These are phyloP conservation scores for Penicillium thymicola DNA, from an alignment of 2,329 filamentous ascomycete genomes.

Conservation along the genomic window DNA sequence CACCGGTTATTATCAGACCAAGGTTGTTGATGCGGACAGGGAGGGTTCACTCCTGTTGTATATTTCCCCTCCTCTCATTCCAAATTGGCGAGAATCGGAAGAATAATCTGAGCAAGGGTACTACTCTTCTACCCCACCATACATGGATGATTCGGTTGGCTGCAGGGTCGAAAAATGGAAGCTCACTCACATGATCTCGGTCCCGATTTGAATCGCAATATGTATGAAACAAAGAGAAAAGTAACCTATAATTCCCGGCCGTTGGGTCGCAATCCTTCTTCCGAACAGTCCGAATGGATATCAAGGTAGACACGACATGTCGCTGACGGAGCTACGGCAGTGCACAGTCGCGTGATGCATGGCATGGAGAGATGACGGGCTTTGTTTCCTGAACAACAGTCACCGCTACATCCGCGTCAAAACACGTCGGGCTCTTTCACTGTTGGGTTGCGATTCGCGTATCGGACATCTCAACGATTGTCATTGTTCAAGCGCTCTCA, in stretches of 20 bases:
- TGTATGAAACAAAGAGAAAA: not conserved
- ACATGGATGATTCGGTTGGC: constrained; percentile 19
- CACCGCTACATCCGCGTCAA: constrained; percentile 22
- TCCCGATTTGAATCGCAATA: constrained; percentile 6
- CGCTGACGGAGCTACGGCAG: constrained; percentile 8
- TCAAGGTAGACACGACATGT: constrained; percentile 29
- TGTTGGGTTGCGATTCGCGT: constrained; percentile 5
- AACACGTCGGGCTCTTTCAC: constrained; percentile 4
- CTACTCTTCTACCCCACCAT: not conserved
- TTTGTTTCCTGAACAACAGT: constrained; percentile 12
- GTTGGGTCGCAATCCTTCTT: constrained; percentile 17
- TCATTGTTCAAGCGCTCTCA: not conserved
- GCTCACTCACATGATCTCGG: constrained; percentile 14
- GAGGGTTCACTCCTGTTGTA: not conserved
- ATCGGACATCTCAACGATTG: not conserved
- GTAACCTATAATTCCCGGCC: not conserved
- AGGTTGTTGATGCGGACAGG: constrained; percentile 1
- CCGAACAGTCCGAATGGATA: constrained; percentile 36
- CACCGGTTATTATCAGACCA: constrained; percentile 3
- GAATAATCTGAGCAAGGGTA: constrained; percentile 1
- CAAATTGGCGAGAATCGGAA: constrained; percentile 9
- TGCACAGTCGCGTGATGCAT: constrained; percentile 20
- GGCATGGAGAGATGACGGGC: constrained; percentile 11
- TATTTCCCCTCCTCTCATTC: not conserved
- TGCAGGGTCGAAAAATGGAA: constrained; percentile 13